Evolutionary conservation across 1,284 basidiomycete species (phyloP), one percentile per base, ranked within the genome.

Genomic region (Fomitopsis palustris): DNA sequence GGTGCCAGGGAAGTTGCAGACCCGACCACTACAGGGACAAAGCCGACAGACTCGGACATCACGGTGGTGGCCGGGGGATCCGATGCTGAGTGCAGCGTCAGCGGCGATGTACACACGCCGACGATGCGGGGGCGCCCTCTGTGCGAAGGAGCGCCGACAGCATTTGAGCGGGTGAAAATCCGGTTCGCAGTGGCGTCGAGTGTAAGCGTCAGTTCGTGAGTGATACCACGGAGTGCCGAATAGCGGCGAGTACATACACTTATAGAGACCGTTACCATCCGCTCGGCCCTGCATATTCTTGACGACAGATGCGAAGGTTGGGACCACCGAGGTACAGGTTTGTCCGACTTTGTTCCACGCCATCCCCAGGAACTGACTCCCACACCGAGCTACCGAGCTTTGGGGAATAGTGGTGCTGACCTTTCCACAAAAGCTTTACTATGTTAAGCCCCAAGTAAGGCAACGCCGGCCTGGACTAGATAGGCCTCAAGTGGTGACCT

Each of bases 361-460:
- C 54, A 37, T 39, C 57, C 56, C 53, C 25, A 56, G 19, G 55
- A 31, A 10, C 55, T 56, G 27, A 59, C 29, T 4, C 62, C 62
- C 38, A 61, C 27, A 14, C 35, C 6, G 57, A 55, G 3, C 59
- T 52, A 8, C 64, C 64, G 60, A 35, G 45, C 59, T 25, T 63
- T 55, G 39, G 57, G 63, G 23, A 62, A 33, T 4, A 55, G 52
- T n/a, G 60, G 56, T 23, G 25, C 47, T 37, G 35, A 14, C 35
- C 6, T 37, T 8, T 9, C 12, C 16, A 37, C 16, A 12, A 12
- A 14, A 7, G 35, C 35, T 3, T 37, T 37, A 1, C 3, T 3
- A 14, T 14, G 12, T 37, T 9, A 37, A 37, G 12, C 35, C 35
- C 35, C 35, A 14, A 37, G 35, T 37, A 37, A 37, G 35, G 35